Conservation (phyloP, 805 yeast species). For the Jamesozyma jinghongensis region DNA sequence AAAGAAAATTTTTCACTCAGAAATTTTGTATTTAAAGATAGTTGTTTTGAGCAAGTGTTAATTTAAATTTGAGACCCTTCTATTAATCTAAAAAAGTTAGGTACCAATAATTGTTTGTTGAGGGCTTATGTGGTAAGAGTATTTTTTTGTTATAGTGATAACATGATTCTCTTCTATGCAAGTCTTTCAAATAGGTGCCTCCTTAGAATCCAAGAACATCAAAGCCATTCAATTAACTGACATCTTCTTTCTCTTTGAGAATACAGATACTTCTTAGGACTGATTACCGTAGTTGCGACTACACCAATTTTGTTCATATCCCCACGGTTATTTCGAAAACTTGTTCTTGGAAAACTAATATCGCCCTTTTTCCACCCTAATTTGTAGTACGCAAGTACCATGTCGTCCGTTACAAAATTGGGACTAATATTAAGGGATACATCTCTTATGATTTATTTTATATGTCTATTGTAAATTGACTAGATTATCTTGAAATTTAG, state of each 20-base stretch:
- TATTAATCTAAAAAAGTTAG: no score
- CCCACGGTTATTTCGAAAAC: conserved; percentile 27
- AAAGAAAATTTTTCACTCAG: no score
- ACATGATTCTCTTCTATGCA: no score
- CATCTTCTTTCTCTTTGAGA: neutral
- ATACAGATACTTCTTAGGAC: conserved; percentile 13
- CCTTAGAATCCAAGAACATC: conserved; percentile 13
- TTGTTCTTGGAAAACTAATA: conserved; percentile 28
- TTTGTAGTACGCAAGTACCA: conserved; percentile 12
- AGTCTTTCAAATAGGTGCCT: no score
- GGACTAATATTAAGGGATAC: conserved; percentile 30
- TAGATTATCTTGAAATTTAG: no score
- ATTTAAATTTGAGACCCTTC: no score
- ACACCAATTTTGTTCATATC: conserved; percentile 23
- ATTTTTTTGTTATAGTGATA: no score
- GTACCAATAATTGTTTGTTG: no score
- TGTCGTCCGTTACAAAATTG: conserved; percentile 18
- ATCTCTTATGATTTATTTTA: conserved; percentile 5
- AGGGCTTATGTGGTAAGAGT: no score
- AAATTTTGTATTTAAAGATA: no score
- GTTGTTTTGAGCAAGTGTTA: no score
- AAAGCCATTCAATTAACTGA: conserved; percentile 24
- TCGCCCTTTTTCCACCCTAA: conserved; percentile 31
- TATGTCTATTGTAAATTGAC: neutral
- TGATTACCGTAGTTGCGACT: conserved; percentile 29